Evolutionary conservation across 305 asterid species (phyloP).

Genomic region (Solanum hybrid): DNA sequence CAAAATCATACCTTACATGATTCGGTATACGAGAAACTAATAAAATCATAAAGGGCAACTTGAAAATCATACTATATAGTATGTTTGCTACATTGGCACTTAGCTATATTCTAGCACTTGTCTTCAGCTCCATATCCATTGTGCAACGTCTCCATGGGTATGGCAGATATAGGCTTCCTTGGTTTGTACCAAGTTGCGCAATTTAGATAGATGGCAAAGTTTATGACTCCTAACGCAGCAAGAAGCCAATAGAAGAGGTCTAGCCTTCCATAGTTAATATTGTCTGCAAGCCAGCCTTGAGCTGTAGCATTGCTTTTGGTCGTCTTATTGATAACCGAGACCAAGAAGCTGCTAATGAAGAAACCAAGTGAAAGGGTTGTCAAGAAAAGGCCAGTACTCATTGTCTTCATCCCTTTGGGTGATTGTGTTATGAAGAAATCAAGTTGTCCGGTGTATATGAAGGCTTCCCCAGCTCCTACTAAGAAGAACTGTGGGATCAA

Average conservation of each 20-base stretch:
- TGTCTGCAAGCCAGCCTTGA: slow-evolving; percentile 63
- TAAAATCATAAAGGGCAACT: not conserved
- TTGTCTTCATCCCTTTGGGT: slow-evolving; percentile 81
- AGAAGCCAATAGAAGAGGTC: slow-evolving; percentile 65
- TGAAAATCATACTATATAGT: not conserved
- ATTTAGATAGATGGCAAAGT: slow-evolving; percentile 37
- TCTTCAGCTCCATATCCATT: slow-evolving; percentile 9
- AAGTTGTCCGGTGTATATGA: slow-evolving; percentile 75
- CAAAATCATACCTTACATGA: not conserved
- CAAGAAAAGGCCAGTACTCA: slow-evolving; percentile 86
- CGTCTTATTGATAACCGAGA: slow-evolving; percentile 46
- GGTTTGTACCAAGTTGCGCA: slow-evolving; percentile 52
- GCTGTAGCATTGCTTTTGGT: slow-evolving; percentile 16
- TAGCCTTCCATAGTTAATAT: slow-evolving; percentile 63
- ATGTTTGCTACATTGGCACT: not conserved
- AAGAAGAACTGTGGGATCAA: slow-evolving; percentile 77
- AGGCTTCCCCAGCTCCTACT: slow-evolving; percentile 79
- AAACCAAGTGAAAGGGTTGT: slow-evolving; percentile 72
- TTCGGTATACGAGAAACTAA: not conserved
- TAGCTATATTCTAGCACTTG: not conserved
- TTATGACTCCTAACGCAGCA: slow-evolving; percentile 45
- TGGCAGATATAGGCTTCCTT: slow-evolving; percentile 18
- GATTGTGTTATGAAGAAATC: slow-evolving; percentile 82
- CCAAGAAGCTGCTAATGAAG: slow-evolving; percentile 64
- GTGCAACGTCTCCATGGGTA: slow-evolving; percentile 16